phyloP scores from a whole-genome alignment of 345 rosid genomes.

The Gossypium raimondii region DNA sequence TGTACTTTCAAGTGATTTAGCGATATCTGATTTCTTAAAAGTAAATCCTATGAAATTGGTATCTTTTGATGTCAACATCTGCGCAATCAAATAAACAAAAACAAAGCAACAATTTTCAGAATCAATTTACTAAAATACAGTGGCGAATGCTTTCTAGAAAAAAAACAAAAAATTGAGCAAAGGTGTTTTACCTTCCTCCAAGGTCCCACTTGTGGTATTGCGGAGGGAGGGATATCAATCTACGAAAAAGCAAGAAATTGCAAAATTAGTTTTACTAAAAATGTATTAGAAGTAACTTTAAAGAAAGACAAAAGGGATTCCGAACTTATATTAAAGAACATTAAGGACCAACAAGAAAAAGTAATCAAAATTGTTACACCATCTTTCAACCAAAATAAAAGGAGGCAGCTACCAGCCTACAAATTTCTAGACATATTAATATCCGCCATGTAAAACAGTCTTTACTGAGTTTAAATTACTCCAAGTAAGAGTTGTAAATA shows the following conservation, averaged over 20 bases:
- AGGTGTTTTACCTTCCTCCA: slow-evolving; percentile 79
- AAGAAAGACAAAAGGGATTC: background rate
- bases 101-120: background rate
- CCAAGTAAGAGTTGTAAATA: background rate
- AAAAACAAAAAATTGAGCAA: background rate
- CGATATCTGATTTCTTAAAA: slow-evolving; percentile 69
- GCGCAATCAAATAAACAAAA: slow-evolving; percentile 27
- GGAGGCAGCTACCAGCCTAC: background rate
- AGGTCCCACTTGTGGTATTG: slow-evolving; percentile 79
- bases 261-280: background rate
- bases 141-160: background rate
- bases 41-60: slow-evolving; percentile 93
- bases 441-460: slow-evolving; percentile 2
- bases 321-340: background rate
- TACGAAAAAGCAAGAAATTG: slow-evolving; percentile 27
- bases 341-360: background rate
- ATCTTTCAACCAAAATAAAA: background rate
- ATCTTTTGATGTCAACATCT: slow-evolving; percentile 97
- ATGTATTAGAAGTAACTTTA: background rate
- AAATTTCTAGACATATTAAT: background rate
- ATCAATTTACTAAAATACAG: background rate
- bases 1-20: slow-evolving; percentile 69
- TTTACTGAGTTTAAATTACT: background rate
- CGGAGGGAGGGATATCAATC: slow-evolving; percentile 57
- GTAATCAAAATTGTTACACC: background rate